Evolutionary conservation across 192 early-diverging fungal species (phyloP).

Genomic region (Coemansia sp.): DNA sequence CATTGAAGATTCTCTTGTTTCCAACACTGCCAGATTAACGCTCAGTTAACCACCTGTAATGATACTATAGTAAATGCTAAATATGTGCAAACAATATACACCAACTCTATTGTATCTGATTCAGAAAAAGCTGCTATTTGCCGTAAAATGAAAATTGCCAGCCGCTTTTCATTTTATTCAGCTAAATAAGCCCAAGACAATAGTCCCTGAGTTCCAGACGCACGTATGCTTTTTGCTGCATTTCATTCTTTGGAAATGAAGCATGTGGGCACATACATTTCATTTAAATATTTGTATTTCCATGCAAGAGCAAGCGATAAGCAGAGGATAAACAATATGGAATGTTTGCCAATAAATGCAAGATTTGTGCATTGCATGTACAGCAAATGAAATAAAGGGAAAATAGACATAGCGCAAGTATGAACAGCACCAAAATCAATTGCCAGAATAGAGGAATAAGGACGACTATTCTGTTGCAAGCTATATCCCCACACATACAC

Average conservation of each 20-base stretch:
- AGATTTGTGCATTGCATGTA: background rate
- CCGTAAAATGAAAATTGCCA: background rate
- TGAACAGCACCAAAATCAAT: background rate
- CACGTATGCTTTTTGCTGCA: background rate
- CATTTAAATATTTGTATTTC: background rate
- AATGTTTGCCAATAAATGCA: slow-evolving; percentile 1
- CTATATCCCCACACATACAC: too few species aligned
- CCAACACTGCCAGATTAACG: background rate
- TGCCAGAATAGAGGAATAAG: background rate
- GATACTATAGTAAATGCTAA: too few species aligned
- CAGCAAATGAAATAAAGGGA: background rate
- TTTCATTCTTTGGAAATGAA: background rate
- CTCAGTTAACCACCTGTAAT: background rate
- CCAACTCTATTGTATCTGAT: background rate
- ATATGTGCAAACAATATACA: too few species aligned
- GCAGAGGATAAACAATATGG: background rate
- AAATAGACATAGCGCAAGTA: background rate
- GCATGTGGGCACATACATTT: slow-evolving; percentile 1
- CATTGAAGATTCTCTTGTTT: background rate
- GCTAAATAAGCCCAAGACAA: background rate
- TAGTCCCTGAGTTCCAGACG: background rate
- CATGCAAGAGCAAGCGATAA: background rate
- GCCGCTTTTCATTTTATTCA: background rate
- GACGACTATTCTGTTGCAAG: too few species aligned
- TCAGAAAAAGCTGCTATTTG: background rate